Evolutionary conservation across 805 yeast species (phyloP).

Genomic region (Candida ulmi): DNA sequence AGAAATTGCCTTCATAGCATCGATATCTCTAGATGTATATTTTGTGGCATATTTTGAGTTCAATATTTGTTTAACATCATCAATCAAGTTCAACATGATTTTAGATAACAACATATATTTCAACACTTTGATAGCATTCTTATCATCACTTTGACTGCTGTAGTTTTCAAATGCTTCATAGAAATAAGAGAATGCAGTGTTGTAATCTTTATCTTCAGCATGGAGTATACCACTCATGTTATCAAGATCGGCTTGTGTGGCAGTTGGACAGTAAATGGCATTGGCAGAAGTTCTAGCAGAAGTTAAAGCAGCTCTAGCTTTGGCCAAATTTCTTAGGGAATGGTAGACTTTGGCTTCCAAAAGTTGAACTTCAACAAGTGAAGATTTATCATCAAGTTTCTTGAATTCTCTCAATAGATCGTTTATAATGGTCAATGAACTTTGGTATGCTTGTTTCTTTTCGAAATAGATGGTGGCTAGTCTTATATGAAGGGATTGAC

Average conservation of each 20-base stretch:
- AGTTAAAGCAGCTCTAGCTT: conserved; percentile 86
- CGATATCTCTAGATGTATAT: conserved; percentile 79
- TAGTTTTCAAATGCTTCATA: conserved; percentile 93
- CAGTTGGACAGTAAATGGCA: conserved; percentile 91
- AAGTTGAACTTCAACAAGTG: conserved; percentile 91
- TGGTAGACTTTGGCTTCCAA: conserved; percentile 88
- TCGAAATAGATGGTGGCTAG: conserved; percentile 71
- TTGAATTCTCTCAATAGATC: conserved; percentile 78
- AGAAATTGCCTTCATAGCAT: conserved; percentile 93
- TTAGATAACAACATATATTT: conserved; percentile 91
- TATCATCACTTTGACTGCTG: conserved; percentile 50
- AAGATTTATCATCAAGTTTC: conserved; percentile 90
- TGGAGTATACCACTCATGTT: conserved; percentile 92
- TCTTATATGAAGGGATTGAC: conserved; percentile 83
- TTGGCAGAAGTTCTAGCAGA: conserved; percentile 98
- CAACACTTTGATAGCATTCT: conserved; percentile 68
- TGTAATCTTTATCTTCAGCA: conserved; percentile 95
- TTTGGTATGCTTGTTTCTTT: conserved; percentile 54
- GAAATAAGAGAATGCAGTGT: conserved; percentile 92
- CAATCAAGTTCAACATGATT: conserved; percentile 84
- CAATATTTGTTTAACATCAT: conserved; percentile 77
- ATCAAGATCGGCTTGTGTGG: conserved; percentile 89
- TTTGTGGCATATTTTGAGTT: conserved; percentile 68
- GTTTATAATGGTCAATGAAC: conserved; percentile 67
- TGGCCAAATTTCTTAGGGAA: conserved; percentile 84